Base-by-base conservation (phyloP, 352 stramenopile genomes). In the Globisporangium irregulare region DNA sequence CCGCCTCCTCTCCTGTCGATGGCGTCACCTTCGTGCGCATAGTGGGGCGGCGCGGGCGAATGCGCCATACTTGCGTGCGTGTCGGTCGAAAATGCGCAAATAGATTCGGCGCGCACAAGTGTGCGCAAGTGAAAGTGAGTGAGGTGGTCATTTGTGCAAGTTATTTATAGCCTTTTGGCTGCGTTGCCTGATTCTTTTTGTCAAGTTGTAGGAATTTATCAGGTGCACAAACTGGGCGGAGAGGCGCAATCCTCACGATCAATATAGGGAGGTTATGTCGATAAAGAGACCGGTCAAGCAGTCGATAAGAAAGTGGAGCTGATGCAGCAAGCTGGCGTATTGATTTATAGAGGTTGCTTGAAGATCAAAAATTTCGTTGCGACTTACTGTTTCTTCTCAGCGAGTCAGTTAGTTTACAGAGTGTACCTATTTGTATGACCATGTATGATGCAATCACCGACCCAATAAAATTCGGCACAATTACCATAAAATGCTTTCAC, bases 31-130 rank as follows among this genome's bases (percentile, higher is more conserved):
- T 62, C 56, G 56, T 50, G 29, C 55, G 29, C 55, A 14, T 22
- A 22, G 5, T 46, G 56, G 32, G 32, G 20, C n/a, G 25, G 20
- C n/a, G 25, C 25, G 12, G 56, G 32, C 56, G 56, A 38, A 24
- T 50, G 32, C n/a, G 56, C 56, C 56, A 50, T 48, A 9, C 56
- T 48, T 64, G 38, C 58, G 58, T 64, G 56, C 10, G 56, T 62
- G 56, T 32, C 12, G 56, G 32, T 36, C 20, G 25, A 36, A 61
- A 61, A 46, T 60, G 55, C 55, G 32, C 56, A 50, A 61, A 62
- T 62, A 62, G 55, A 61, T 61, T 61, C 55, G 55, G 55, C 55
- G 55, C 55, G 25, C 29, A 62, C 29, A 62, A 38, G n/a, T 50
- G 20, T 9, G 29, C 55, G 9, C 27, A 46, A 24, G 43, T 51